Evolutionary conservation across 2,329 filamentous ascomycete species (phyloP), one percentile per base, ranked within the genome.

Genomic region (Penicillium sp.): DNA sequence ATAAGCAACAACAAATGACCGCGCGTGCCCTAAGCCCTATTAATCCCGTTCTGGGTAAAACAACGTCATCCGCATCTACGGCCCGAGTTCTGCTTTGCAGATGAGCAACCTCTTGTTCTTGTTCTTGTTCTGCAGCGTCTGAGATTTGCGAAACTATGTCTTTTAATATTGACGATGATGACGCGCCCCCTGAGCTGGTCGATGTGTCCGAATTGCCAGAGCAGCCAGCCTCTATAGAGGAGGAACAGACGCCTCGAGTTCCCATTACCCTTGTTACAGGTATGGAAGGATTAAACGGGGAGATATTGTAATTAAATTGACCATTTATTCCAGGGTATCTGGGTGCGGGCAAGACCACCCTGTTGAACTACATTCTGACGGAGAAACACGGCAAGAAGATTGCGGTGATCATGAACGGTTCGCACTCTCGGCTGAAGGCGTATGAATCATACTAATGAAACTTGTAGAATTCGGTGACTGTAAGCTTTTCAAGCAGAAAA

Each of bases 361-460:
- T 97, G 27, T 77, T 98, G 50, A 97, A 98, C 69, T 95, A 97
- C 69, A 97, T 98, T 54, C 77, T 98, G 45, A 95, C 87, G 25
- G 90, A 91, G 50, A 86, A 92, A 53, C 93, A 98, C 78, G 92
- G 92, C 69, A 97, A 97, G 78, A 95, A 90, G 65, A 93, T 98
- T 68, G 93, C 93, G 9, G 93, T 98, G 12, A 97, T 98, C 49
- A 82, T 98, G 75, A 98, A 98, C 70, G 90, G 89, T 73, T 64
- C 66, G 68, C 78, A 24, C 9, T 32, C 43, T 10, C 10, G 32
- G 15, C 28, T 28, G 9, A 20, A 15, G 15, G 6, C 20, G 33
- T 24, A 24, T 24, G 7, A 47, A 31, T 25, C 13, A 47, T 58
- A 45, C 63, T 65, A 55, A 60, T 24, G 10, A 44, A 28, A 18